Evolutionary conservation across 768 basidiomycete species (phyloP), one percentile per base, ranked within the genome.

Genomic region (Lactarius tabidus): DNA sequence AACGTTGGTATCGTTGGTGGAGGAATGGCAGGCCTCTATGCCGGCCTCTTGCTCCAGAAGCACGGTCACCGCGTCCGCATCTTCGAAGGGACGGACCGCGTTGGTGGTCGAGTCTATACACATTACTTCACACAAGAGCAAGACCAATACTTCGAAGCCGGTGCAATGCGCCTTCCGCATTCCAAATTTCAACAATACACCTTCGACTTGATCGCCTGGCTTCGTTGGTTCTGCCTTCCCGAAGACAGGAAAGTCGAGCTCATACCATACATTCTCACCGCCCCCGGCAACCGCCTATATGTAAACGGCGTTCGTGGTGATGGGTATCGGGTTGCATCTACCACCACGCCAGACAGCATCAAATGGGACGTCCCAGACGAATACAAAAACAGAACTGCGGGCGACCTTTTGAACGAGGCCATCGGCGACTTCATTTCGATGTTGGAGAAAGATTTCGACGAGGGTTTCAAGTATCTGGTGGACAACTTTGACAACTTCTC

Each of bases 91-190:
- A 23, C 63, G 2, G 62, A 62, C 33, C 69, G 69, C 48, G 28
- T 69, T 23, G 69, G 69, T 29, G 69, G 69, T 8, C 69, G 69
- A 12, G 35, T 69, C 33, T 55, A 62, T 29, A 69, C 69, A 0
- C 67, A 68, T 45, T 68, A 66, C 57, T 69, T 69, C 57, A 65
- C 41, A 9, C 57, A 68, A 35, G 67, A 69, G 15, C 23, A 62
- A 15, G 65, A 69, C 26, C 69, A 69, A 56, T 69, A 62, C 48
- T 69, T 64, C 33, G 69, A 69, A 41, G 69, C 69, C 3, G 69
- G 69, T 33, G 69, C 69, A 20, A 69, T 68, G 69, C 69, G 69
- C 31, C 68, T 69, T 48, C 69, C 69, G 1, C 59, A 56, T 20
- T 69, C 68, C n/a, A 12, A 45, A 17, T 63, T 64, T 35, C 68